Evolutionary conservation across 2,329 filamentous ascomycete genomes (phyloP).

Genomic region (Aureobasidium namibiae): DNA sequence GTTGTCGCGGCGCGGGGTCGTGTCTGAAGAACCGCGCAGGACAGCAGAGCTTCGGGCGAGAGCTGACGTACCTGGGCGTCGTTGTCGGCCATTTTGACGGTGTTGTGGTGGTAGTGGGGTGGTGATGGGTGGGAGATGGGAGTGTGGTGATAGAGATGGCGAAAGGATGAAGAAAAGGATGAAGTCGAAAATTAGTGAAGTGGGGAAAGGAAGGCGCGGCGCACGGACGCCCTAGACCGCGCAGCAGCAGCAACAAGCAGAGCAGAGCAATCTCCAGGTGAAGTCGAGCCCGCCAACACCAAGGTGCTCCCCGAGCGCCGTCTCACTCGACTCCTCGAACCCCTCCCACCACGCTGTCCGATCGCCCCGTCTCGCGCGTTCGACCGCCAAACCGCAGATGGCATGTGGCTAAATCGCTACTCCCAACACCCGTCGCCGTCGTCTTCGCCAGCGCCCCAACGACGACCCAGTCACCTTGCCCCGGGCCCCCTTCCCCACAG

Average conservation of each 20-base stretch:
- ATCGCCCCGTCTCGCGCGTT: neutral
- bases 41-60: constrained; percentile 4
- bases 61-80: constrained; percentile 21
- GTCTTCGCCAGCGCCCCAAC: constrained; percentile 60
- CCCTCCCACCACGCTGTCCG: neutral
- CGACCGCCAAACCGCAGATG: constrained; percentile 13
- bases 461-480: constrained; percentile 59
- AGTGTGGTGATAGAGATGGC: constrained; percentile 13
- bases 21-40: neutral
- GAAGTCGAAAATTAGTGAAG: constrained; percentile 8
- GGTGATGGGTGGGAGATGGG: constrained; percentile 10
- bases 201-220: constrained; percentile 7
- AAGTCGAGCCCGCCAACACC: too few relatives aligned
- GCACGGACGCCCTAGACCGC: neutral
- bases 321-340: neutral
- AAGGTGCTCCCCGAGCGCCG: neutral
- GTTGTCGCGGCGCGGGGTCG: constrained; percentile 1
- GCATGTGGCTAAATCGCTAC: constrained; percentile 88
- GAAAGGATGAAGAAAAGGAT: constrained; percentile 10
- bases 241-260: neutral
- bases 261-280: neutral
- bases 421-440: constrained; percentile 60
- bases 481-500: constrained; percentile 62
- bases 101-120: neutral
- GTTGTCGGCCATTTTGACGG: constrained; percentile 22